Conservation (phyloP, 164 flowering plant genomes). For the Berberis vulgaris region DNA sequence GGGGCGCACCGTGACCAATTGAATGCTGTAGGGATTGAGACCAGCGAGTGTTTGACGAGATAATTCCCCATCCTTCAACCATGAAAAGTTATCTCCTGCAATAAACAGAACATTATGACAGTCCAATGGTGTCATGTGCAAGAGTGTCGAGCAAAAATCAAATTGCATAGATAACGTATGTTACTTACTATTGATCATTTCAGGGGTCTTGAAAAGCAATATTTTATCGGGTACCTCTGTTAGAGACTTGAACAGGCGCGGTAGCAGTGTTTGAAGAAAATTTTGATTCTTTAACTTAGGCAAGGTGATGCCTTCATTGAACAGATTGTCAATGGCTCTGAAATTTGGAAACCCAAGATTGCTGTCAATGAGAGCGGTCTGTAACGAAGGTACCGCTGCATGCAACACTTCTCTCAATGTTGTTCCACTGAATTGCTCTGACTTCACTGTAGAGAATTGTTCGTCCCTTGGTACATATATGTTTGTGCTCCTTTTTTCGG, state of each 20-base stretch:
- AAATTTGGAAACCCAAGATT: slow-evolving; percentile 27
- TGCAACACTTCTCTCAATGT: slow-evolving; percentile 30
- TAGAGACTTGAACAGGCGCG: slow-evolving; percentile 15
- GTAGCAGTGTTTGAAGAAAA: slow-evolving; percentile 6
- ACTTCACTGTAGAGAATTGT: slow-evolving; percentile 49
- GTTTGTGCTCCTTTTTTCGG: background rate
- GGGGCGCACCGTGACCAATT: slow-evolving; percentile 21
- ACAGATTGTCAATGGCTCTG: slow-evolving; percentile 26
- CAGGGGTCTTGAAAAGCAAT: slow-evolving; percentile 33
- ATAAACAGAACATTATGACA: background rate
- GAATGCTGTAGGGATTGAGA: slow-evolving; percentile 23
- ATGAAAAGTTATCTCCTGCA: slow-evolving; percentile 41
- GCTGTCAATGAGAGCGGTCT: slow-evolving; percentile 4
- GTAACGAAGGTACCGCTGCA: slow-evolving; percentile 30
- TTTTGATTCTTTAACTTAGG: slow-evolving; percentile 10
- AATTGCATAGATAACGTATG: slow-evolving; percentile 16
- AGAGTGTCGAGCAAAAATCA: background rate
- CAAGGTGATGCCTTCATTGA: slow-evolving; percentile 17
- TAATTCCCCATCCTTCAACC: slow-evolving; percentile 41
- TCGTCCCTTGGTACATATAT: background rate
- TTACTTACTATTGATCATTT: slow-evolving; percentile 15
- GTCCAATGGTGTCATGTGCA: background rate
- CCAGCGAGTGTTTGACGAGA: slow-evolving; percentile 44
- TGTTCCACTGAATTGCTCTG: slow-evolving; percentile 32
- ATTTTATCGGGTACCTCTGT: slow-evolving; percentile 5